Base-by-base conservation (phyloP, 805 yeast species). In the Starmerella asiatica region DNA sequence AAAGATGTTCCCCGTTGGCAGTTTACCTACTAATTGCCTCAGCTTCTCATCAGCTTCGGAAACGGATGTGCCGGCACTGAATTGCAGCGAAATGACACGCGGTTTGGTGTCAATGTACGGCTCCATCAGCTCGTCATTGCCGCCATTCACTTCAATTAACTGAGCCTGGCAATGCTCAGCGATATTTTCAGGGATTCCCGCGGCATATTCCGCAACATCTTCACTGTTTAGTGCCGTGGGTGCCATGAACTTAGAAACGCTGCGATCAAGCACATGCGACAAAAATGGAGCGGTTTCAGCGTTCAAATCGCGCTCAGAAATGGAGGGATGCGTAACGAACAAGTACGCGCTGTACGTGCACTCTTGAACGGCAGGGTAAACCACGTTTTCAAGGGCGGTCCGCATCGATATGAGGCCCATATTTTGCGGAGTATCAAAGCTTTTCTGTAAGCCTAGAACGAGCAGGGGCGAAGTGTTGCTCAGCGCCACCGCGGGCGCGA, bases 51-150 rank as follows among this genome's bases (percentile, higher is more conserved):
- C 55, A 28, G 32, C 49, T 6, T 36, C 42, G 16, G 32, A 36
- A 21, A 39, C 39, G 24, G 36, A 26, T 23, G 33, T 31, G 23
- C 37, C 40, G 16, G 61, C 63, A 2, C 74, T 68, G 43, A 79
- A 65, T 29, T 75, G 67, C 8, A 85, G 59, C 15, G 66, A 60
- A 21, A 88, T 70, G 11, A 82, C 68, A 45, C 93, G 65, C 18
- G 71, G 73, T 20, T 70, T 59, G 1, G 74, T 60, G 52, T 83
- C 94, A 29, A 71, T 65, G 56, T 79, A 81, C 3, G 71, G 70
- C 19, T 70, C 65, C 42, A 56, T 49, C 11, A 65, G 62, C 5
- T 68, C 12, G 19, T 20, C 73, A 3, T 62, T 56, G 32, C 62
- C 59, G 19, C 67, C 62, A 5, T 61, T 60, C 9, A 69, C 61